Evolutionary conservation across 768 basidiomycete genomes (phyloP), one percentile per base, ranked within the genome.

Genomic region (Rhizopogon sp.): DNA sequence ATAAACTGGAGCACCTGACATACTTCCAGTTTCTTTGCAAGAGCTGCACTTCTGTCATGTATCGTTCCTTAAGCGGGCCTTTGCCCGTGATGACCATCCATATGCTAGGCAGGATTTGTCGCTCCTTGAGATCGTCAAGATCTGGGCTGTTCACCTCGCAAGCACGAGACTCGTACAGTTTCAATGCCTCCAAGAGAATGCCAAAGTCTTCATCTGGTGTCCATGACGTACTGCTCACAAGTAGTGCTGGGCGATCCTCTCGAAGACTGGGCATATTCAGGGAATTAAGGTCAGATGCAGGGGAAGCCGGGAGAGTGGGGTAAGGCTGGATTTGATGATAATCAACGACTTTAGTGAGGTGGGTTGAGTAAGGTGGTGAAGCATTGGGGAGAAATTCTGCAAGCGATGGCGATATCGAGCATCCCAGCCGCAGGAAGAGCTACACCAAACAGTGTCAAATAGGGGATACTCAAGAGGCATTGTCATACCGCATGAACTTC

Each of bases 151-250:
- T 65, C 28, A 68, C 58, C 49, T 68, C 65, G 22, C 64, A 60
- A 16, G 84, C 87, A 22, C 76, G 80, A 13, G 65, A 55, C 60
- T 98, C 87, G 66, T 97, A 98, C 14, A 71, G 41, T 13, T 72
- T 66, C 39, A 99, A 74, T 2, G 93, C 93, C 17, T 82, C 77
- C 20, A 98, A 70, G 16, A 99, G 81, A 50, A 97, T 80, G 8
- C 79, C 73, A 60, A 99, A 98, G 67, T 98, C 94, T 68, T 99
- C 97, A 63, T 99, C 97, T 6, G 92, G 83, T 1, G 97, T 98
- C 96, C 96, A 98, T 14, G 90, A 93, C 1, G 97, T 99, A 60
- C 92, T 91, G 22, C 90, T 93, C 28, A 99, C 85, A 16, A 98
- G 60, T 2, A 98, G 73, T 1, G 93, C 94, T 4, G 93, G 92